phyloP scores from a whole-genome alignment of 129 eudicot species.

The Daucus carota region DNA sequence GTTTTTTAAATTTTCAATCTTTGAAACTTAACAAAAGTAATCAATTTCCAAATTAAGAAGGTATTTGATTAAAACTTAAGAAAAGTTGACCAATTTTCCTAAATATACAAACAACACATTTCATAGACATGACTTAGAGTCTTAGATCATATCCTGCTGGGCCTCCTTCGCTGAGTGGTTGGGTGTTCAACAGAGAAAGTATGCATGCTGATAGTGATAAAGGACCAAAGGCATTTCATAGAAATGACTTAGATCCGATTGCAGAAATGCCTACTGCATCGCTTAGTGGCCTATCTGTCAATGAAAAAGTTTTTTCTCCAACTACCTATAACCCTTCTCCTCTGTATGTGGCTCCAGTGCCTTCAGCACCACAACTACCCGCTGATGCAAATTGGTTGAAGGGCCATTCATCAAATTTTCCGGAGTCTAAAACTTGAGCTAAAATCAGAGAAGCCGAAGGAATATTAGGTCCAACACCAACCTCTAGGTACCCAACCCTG shows the following conservation, averaged over 20 bases:
- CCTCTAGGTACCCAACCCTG: constrained; percentile 24
- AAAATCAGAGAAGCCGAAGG: constrained; percentile 36
- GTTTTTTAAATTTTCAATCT: no score
- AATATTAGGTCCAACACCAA: constrained; percentile 62
- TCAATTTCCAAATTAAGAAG: no score
- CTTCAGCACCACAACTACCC: constrained; percentile 83
- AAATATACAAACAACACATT: no score
- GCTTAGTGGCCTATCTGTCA: constrained; percentile 39
- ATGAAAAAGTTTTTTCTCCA: constrained; percentile 24
- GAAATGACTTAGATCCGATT: constrained; percentile 49
- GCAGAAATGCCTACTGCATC: constrained; percentile 43
- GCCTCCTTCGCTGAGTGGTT: constrained; percentile 91
- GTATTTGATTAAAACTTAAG: no score
- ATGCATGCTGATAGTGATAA: constrained; percentile 35
- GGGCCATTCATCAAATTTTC: constrained; percentile 21
- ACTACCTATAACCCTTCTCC: constrained; percentile 12
- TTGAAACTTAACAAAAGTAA: no score
- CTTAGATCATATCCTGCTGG: constrained; percentile 53
- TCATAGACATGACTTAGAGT: no score
- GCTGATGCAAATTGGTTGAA: constrained; percentile 52
- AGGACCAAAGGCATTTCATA: constrained; percentile 26
- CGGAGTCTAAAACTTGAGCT: constrained; percentile 3
- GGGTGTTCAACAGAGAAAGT: constrained; percentile 58
- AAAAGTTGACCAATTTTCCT: no score
- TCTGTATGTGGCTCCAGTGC: constrained; percentile 44